Conservation (phyloP, 371 early-diverging fungal genomes). For the Actinomucor elegans region DNA sequence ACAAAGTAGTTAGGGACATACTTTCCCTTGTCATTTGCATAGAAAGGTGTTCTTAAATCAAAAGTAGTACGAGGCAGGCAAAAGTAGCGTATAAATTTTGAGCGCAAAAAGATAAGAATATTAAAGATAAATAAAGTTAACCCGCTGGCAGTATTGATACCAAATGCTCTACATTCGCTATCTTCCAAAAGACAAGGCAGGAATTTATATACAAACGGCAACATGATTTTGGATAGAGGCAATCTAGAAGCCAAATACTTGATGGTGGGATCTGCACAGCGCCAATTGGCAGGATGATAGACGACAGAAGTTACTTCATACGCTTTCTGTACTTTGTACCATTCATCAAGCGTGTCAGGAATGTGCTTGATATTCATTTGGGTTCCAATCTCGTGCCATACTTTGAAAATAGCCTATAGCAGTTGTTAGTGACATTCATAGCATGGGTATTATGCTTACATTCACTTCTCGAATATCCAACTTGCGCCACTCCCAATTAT, state of each 20-base stretch:
- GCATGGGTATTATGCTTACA: conserved; percentile 16
- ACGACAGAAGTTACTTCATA: conserved; percentile 16
- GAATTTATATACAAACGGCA: conserved; percentile 16
- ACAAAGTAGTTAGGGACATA: conserved; percentile 26
- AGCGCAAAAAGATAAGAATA: conserved; percentile 5
- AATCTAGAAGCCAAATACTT: conserved; percentile 16
- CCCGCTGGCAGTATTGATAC: conserved; percentile 6
- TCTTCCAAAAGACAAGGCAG: conserved; percentile 24
- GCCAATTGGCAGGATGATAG: conserved; percentile 27
- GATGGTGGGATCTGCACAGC: conserved; percentile 25
- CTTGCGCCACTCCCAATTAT: conserved; percentile 49
- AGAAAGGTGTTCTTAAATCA: conserved; percentile 26
- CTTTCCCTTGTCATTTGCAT: conserved; percentile 22
- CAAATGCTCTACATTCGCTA: conserved; percentile 21
- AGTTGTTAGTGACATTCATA: not conserved
- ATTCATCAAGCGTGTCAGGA: conserved; percentile 44
- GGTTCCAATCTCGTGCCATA: conserved; percentile 43
- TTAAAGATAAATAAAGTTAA: conserved; percentile 6
- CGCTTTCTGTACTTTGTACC: conserved; percentile 31
- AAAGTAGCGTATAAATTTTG: conserved; percentile 18
- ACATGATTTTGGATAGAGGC: conserved; percentile 13
- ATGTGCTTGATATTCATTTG: conserved; percentile 54
- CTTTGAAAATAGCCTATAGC: conserved; percentile 32
- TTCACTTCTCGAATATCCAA: conserved; percentile 47
- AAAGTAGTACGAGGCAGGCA: conserved; percentile 18